Evolutionary conservation across 352 stramenopile species (phyloP).

Genomic region (Blastocystis hominis): DNA sequence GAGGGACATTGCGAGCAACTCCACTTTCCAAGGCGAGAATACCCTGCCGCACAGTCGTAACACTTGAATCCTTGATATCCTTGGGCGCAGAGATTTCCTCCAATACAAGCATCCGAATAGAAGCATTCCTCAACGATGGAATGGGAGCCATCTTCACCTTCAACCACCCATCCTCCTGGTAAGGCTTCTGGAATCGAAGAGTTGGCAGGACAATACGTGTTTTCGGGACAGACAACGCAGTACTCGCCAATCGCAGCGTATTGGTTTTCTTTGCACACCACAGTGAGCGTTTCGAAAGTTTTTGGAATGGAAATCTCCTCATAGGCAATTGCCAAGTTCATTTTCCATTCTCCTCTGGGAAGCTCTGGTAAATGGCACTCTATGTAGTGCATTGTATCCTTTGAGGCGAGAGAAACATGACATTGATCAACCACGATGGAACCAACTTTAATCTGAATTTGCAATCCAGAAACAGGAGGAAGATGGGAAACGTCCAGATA

Average conservation of each 20-base stretch:
- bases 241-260: background rate
- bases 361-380: constrained; percentile 4
- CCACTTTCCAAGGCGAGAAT: background rate
- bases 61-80: constrained; percentile 2
- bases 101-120: background rate
- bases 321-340: background rate
- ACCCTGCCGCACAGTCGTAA: background rate
- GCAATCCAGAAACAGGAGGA: background rate
- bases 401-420: background rate
- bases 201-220: background rate
- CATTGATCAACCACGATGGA: background rate
- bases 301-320: background rate
- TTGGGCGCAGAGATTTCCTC: background rate
- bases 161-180: background rate
- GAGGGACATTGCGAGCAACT: background rate
- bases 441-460: background rate
- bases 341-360: background rate
- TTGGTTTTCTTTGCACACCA: background rate
- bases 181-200: background rate
- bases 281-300: background rate
- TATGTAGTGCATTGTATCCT: background rate
- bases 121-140: background rate
- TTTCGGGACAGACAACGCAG: background rate
- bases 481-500: background rate
- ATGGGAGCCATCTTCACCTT: background rate